phyloP scores from a whole-genome alignment of 169 alveolate species.

The Plasmodium vivax region DNA sequence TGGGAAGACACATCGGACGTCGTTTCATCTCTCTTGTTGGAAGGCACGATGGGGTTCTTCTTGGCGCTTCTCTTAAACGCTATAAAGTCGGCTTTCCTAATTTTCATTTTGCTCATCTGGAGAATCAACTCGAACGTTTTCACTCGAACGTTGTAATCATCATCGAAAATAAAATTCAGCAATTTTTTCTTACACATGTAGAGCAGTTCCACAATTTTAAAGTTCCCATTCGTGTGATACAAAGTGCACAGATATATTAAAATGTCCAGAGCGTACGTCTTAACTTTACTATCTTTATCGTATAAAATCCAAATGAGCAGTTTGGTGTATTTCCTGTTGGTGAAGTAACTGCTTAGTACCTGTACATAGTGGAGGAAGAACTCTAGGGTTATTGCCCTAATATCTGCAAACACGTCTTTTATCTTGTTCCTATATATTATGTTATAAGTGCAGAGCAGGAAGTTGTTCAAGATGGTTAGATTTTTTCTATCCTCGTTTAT shows the following conservation, averaged over 20 bases:
- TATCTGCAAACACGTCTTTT: constrained; percentile 70
- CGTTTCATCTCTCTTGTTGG: not conserved
- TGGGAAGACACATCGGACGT: not conserved
- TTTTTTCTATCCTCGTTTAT: constrained; percentile 66
- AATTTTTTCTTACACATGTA: constrained; percentile 63
- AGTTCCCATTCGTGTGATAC: constrained; percentile 38
- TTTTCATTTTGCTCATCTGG: constrained; percentile 72
- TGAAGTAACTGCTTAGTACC: constrained; percentile 21
- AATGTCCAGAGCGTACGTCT: constrained; percentile 10
- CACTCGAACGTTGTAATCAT: constrained; percentile 54
- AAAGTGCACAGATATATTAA: constrained; percentile 53
- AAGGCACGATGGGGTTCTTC: not conserved
- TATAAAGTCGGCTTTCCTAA: constrained; percentile 23
- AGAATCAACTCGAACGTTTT: constrained; percentile 68
- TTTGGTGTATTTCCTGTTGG: constrained; percentile 67
- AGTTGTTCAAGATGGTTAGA: constrained; percentile 60
- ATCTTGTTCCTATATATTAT: constrained; percentile 59
- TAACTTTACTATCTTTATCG: constrained; percentile 68
- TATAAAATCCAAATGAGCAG: constrained; percentile 61
- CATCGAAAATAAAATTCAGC: constrained; percentile 63
- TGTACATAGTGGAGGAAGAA: constrained; percentile 35
- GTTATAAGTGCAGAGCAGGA: constrained; percentile 49
- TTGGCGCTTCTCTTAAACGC: constrained; percentile 10
- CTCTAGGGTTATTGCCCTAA: constrained; percentile 45
- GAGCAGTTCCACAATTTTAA: constrained; percentile 64